Conservation (phyloP, 2,329 filamentous ascomycete genomes). For the Zasmidium angulare region DNA sequence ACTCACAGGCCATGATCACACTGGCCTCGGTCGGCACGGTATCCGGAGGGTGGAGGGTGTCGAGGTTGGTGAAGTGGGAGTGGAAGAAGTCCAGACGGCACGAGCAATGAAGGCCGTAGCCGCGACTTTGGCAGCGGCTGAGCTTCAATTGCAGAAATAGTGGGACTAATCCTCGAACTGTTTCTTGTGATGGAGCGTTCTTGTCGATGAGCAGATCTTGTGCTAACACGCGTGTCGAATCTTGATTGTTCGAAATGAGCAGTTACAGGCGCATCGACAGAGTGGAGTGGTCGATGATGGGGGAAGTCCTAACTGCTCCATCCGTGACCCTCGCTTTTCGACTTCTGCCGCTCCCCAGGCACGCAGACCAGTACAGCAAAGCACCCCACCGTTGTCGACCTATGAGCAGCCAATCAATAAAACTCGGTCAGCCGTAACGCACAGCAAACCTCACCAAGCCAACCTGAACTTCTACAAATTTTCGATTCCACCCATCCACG, state of each 20-base stretch:
- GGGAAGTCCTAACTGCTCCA: neutral
- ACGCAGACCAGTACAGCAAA: neutral
- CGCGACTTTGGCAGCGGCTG: neutral
- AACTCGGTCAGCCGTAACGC: neutral
- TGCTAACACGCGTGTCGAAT: too few relatives aligned
- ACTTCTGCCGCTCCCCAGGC: too few relatives aligned
- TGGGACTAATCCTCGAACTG: neutral
- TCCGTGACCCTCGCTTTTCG: neutral
- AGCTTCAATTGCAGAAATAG: neutral
- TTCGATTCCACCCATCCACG: neutral
- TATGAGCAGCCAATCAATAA: neutral
- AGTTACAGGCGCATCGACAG: too few relatives aligned
- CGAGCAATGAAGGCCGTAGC: neutral
- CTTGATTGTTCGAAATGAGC: too few relatives aligned
- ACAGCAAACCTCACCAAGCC: neutral
- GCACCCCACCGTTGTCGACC: neutral
- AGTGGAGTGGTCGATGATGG: neutral
- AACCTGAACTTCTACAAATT: neutral
- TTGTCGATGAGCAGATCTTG: too few relatives aligned
- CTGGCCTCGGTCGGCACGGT: conserved; percentile 25
- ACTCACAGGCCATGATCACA: conserved; percentile 62
- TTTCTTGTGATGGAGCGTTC: neutral
- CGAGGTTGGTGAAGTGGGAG: conserved; percentile 10
- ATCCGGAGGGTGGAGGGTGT: conserved; percentile 10
- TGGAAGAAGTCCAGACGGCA: neutral